phyloP scores from a whole-genome alignment of 345 rosid genomes.

The sweet orange (Citrus sinensis) region DNA sequence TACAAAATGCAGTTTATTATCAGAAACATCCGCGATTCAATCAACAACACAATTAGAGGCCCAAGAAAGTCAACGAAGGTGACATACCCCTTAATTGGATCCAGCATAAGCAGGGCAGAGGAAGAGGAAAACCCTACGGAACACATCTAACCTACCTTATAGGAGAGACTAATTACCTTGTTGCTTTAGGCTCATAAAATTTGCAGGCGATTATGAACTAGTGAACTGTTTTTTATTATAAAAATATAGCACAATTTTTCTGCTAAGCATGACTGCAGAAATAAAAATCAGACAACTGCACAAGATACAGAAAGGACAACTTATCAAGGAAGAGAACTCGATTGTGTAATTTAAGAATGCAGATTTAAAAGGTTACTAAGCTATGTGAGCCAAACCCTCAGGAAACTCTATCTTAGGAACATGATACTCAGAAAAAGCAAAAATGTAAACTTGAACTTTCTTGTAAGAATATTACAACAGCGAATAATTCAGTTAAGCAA shows the following conservation, averaged over 20 bases:
- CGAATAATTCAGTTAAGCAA: too few species aligned
- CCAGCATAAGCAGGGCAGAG: background rate
- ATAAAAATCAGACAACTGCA: background rate
- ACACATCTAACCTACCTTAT: background rate
- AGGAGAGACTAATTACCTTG: background rate
- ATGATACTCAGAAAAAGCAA: background rate
- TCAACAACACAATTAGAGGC: background rate
- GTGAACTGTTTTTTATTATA: background rate
- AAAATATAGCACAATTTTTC: background rate
- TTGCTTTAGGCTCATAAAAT: background rate
- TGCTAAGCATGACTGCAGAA: background rate
- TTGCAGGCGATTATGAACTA: background rate
- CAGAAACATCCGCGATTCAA: background rate
- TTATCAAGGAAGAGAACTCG: background rate
- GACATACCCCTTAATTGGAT: background rate
- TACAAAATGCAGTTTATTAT: background rate
- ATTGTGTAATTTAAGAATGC: background rate
- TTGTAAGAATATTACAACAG: background rate
- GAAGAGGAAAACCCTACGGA: background rate
- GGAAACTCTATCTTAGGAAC: background rate
- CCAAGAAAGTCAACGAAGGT: too few species aligned
- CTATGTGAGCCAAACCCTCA: background rate
- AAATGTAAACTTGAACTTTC: background rate
- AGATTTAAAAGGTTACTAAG: background rate
- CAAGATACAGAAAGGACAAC: background rate